Evolutionary conservation across 169 alveolate species (phyloP).

Genomic region (Cryptosporidium viatorum): DNA sequence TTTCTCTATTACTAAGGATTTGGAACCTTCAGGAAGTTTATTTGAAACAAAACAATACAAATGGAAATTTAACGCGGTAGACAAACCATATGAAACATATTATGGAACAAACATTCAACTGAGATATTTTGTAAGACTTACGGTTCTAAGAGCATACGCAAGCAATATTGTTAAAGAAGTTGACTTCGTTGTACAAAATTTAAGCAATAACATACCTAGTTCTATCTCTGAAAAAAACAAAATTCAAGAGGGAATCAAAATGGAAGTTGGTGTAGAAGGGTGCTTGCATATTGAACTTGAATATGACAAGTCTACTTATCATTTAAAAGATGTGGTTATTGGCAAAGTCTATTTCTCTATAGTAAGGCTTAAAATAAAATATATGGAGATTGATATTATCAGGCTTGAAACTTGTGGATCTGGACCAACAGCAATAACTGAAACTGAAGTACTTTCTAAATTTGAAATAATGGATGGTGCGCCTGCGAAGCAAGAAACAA

Average conservation of each 20-base stretch:
- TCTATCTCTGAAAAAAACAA: conserved; percentile 39
- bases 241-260: conserved; percentile 46
- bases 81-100: conserved; percentile 97
- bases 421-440: conserved; percentile 88
- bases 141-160: conserved; percentile 92
- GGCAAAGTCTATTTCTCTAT: conserved; percentile 97
- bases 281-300: conserved; percentile 90
- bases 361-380: conserved; percentile 97
- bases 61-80: conserved; percentile 95
- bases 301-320: conserved; percentile 93
- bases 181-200: conserved; percentile 94
- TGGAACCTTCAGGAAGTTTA: conserved; percentile 96
- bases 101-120: conserved; percentile 94
- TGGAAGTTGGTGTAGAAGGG: conserved; percentile 98
- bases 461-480: conserved; percentile 99
- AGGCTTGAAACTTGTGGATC: conserved; percentile 88
- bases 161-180: conserved; percentile 93
- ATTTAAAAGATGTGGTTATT: conserved; percentile 95
- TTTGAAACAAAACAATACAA: conserved; percentile 90
- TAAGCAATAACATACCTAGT: conserved; percentile 31
- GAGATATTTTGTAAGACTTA: conserved; percentile 91
- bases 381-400: conserved; percentile 94
- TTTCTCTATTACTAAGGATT: conserved; percentile 94
- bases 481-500: conserved; percentile 95
- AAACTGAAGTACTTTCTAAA: conserved; percentile 94